Percentiles rank a stretch among this genome's conserved stretches.
phyloP scores from a whole-genome alignment of 495 filamentous ascomycete genomes.

The Astrothelium subdiscretum region DNA sequence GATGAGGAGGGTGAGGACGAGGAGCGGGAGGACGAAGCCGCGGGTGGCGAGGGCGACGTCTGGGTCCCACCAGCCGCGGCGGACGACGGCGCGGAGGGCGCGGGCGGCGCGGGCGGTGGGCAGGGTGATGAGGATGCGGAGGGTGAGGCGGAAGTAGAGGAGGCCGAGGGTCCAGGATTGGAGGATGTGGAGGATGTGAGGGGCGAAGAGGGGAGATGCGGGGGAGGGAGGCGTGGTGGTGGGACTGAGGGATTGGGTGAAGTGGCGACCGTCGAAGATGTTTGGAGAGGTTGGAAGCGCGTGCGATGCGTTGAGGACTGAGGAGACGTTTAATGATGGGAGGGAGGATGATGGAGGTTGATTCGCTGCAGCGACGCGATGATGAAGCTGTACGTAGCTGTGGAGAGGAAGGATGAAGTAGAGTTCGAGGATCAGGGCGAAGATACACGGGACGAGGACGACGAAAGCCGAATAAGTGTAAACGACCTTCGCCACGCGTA shows the following conservation, averaged over 20 bases:
- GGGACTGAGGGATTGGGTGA: neutral
- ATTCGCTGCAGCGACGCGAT: neutral
- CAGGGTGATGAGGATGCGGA: conserved; percentile 53
- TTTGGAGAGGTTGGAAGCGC: neutral
- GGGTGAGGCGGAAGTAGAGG: conserved; percentile 79
- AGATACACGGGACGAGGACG: conserved; percentile 69
- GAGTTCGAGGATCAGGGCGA: conserved; percentile 72
- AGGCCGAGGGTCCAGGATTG: conserved; percentile 92
- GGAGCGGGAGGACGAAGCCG: conserved; percentile 65
- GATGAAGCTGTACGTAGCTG: conserved; percentile 47
- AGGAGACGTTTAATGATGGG: neutral
- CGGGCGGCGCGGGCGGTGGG: conserved; percentile 56
- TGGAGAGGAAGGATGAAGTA: conserved; percentile 84
- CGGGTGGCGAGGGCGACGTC: conserved; percentile 68
- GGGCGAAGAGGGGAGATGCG: conserved; percentile 20
- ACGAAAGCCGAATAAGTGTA: conserved; percentile 65
- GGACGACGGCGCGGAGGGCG: conserved; percentile 63
- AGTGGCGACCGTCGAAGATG: neutral
- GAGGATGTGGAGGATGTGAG: conserved; percentile 74
- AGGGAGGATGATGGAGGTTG: conserved; percentile 15
- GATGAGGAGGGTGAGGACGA: conserved; percentile 44
- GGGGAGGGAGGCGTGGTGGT: neutral
- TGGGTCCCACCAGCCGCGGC: conserved; percentile 70
- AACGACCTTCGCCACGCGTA: conserved; percentile 33
- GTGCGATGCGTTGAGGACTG: neutral